Conservation (phyloP, 1,139 yeast species). For the Kodamaea suecica region DNA sequence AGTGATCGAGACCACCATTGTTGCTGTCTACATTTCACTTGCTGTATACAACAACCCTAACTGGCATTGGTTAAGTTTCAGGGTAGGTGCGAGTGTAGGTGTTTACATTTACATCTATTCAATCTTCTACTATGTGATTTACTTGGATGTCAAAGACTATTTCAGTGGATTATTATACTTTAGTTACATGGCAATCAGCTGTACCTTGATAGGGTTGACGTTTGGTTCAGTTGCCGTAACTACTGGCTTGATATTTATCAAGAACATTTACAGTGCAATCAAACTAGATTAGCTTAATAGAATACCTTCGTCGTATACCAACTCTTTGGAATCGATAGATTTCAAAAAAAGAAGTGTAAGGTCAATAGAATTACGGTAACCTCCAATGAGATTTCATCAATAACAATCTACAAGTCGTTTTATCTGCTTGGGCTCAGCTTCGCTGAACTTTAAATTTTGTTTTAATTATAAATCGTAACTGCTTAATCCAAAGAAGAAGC, state of each 20-base stretch:
- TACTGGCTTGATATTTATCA: conserved; percentile 59
- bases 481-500: conserved; percentile 91
- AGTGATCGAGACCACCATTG: conserved; percentile 70
- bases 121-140: conserved; percentile 58
- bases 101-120: conserved; percentile 70
- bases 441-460: conserved; percentile 1
- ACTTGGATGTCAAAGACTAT: conserved; percentile 60
- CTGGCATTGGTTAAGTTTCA: conserved; percentile 86
- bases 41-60: conserved; percentile 55
- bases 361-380: too few relatives aligned
- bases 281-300: conserved; percentile 48
- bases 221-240: conserved; percentile 76
- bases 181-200: conserved; percentile 66
- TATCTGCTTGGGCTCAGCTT: too few relatives aligned
- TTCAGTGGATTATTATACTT: conserved; percentile 70
- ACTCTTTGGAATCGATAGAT: too few relatives aligned
- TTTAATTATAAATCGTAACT: conserved; percentile 1
- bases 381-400: neutral
- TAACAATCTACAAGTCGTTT: too few relatives aligned
- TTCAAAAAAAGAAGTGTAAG: too few relatives aligned
- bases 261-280: conserved; percentile 53
- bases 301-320: too few relatives aligned
- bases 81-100: conserved; percentile 69
- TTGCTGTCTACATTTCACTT: conserved; percentile 64
- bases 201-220: conserved; percentile 61